Base-by-base conservation (phyloP, 306 rosid genomes). In the Carpinus viminea region DNA sequence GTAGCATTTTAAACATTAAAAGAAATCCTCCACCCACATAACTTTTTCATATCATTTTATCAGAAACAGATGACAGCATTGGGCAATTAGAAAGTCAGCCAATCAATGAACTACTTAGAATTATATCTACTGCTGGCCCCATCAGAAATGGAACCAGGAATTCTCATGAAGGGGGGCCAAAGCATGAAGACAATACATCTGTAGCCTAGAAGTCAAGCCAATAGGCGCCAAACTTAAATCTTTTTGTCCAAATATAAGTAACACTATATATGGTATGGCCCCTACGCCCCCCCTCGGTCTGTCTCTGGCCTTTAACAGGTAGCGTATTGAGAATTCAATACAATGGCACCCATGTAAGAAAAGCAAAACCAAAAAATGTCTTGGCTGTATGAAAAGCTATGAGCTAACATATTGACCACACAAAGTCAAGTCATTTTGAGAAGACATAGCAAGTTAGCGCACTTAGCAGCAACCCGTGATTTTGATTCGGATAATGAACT, bases 21-120 rank as follows among this genome's bases (percentile, higher is more conserved):
- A 48, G 7, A 78, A 36, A 36, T 76, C 75, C 52, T 61, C 74
- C 1, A 20, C 4, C 48, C 47, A 70, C 20, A 54, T 79, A 48
- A 16, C 5, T 34, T 51, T 76, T 59, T 62, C 38, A 51, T 17
- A 73, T 24, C 50, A 74, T 12, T 64, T 66, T 68, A 41, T 18
- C 7, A n/a, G 8, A n/a, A 41, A n/a, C 15, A 68, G 18, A 41
- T 41, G 28, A 38, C 15, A 57, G 4, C 48, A 38, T 68, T 68
- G 24, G 51, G 28, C 41, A 41, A 68, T 18, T 17, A 66, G 72
- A 66, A 66, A 4, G 18, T 31, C 69, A 31, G 34, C 20, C 45
- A 62, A 31, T 3, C 34, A 3, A 7, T 2, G 8, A 13, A 8
- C 69, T 62, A 31, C 45, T 15, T 34, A 12, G 69, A 28, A 1